Evolutionary conservation across 1,139 yeast genomes (phyloP), one percentile per base, ranked within the genome.

Genomic region (Magnusiomyces paraingens): DNA sequence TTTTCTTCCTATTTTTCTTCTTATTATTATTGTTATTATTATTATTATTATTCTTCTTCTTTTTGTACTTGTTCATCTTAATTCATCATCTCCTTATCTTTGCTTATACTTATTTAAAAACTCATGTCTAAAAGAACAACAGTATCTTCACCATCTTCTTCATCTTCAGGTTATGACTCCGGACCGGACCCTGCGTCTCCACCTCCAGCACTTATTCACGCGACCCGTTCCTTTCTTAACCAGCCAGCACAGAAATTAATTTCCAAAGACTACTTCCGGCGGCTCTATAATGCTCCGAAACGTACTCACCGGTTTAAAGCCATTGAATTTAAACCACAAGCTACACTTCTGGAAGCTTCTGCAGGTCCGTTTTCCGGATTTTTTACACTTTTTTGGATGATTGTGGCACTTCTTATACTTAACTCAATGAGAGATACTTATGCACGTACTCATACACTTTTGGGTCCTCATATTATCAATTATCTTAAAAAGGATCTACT

Each of bases 401-500:
- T 65, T 2, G 59, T 68, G 2, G 69, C 64, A 11, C 59, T 70
- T 10, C 51, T 61, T 44, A 59, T 68, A n/a, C 18, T 60, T 32
- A 62, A 70, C 38, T 62, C 66, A 1, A 58, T 66, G 36, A 54
- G 65, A 20, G 50, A 59, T 51, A 70, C 74, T 57, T 66, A 66
- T 53, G 21, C 65, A 6, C 58, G 55, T 22, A 61, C 65, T 35
- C 72, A 74, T 1, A 57, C 61, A 1, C 46, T 71, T 1, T 64
- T 73, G 47, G 73, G 80, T 29, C 76, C 81, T 49, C 79, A 81
- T 35, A 77, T 87, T 35, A 68, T 83, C 41, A 58, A 62, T 39
- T 71, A 80, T 10, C 71, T 89, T 68, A 63, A 73, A 5, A 73
- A 75, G 36, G 91, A 87, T 60, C 53, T 88, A 20, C 59, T 79